Base-by-base conservation (phyloP, 768 basidiomycete genomes). In the Tricholoma saponaceum region DNA sequence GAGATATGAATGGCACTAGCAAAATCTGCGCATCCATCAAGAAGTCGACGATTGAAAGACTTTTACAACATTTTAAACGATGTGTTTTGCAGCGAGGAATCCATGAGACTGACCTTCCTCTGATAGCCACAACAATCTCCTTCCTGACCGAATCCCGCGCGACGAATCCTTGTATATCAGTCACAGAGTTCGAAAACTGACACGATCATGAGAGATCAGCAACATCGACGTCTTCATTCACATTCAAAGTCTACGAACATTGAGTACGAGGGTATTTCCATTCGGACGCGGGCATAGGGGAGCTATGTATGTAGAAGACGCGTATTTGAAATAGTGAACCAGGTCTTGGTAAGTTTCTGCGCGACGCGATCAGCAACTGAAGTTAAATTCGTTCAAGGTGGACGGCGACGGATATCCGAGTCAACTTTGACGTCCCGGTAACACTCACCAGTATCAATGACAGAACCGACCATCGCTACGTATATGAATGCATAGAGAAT, bases 301-400 rank as follows among this genome's bases (percentile, higher is more conserved):
- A 0, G 68, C 50, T 30, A 60, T 66, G 57, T 83, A 83, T 3
- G 79, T 77, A 5, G 80, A 81, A 10, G 82, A 79, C 1, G 83
- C 79, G 58, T 82, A 83, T 66, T 81, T 80, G 73, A 81, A 79
- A 69, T 83, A 83, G 59, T 77, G 74, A 1, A 80, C 65, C 5
- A 84, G 70, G 55, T 81, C 73, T 32, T 76, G 64, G 61, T 74
- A 81, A 6, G 72, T 64, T 25, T 74, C 77, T 78, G 57, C 55
- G 14, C 16, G 46, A 26, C 13, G 46, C 5, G 46, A n/a, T n/a
- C n/a, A n/a, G n/a, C n/a, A n/a, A n/a, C n/a, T 47, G 43, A 22
- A 16, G 23, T 16, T 25, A 6, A 4, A 12, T 9, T 23, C 7
- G 46, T 43, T 43, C 35, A 3, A 37, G 35, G 10, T 12, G 12